Base-by-base conservation (phyloP, 2,329 filamentous ascomycete species). In the Hysterium pulicare region DNA sequence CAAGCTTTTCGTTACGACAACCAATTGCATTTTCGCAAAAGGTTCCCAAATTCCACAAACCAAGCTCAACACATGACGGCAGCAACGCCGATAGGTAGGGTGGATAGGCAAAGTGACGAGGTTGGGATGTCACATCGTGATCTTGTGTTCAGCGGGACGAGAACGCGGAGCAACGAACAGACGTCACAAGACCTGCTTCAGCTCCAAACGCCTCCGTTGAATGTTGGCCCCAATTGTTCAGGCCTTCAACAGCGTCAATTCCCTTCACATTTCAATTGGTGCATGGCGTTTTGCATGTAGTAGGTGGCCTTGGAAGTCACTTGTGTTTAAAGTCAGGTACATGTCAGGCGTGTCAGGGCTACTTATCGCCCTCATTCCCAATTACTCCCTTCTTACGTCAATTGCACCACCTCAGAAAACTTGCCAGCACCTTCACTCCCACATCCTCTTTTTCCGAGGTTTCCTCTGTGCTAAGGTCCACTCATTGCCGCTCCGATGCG, bases 71-170 rank as follows among this genome's bases (percentile, higher is more conserved):
- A n/a, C 24, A 28, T 13, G 24, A 28, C 37, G 37, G 37, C n/a
- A 39, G 21, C 37, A 17, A 13, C 37, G 37, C 37, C 37, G 24
- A 39, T 39, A 39, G 37, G 37, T 15, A 9, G 15, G 21, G 17
- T 3, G 5, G 16, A 13, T 16, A 38, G 21, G 37, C 24, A 15
- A 26, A 16, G 37, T 31, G 37, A 31, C 37, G 37, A 39, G 21
- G 37, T 39, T 31, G 10, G 10, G 15, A 5, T 39, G 37, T 39
- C 37, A 39, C 37, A 28, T 28, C 24, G 24, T 28, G 24, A 28
- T 28, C 24, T 30, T 23, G n/a, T 16, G 9, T 22, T 19, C 8
- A 38, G 33, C 33, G 20, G 33, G 15, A 36, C 15, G 19, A 36
- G 9, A 9, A 15, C 7, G 33, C 15, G 15, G 16, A 15, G 31